Conservation (phyloP, 768 basidiomycete genomes). For the Hemileccinum impolitum region DNA sequence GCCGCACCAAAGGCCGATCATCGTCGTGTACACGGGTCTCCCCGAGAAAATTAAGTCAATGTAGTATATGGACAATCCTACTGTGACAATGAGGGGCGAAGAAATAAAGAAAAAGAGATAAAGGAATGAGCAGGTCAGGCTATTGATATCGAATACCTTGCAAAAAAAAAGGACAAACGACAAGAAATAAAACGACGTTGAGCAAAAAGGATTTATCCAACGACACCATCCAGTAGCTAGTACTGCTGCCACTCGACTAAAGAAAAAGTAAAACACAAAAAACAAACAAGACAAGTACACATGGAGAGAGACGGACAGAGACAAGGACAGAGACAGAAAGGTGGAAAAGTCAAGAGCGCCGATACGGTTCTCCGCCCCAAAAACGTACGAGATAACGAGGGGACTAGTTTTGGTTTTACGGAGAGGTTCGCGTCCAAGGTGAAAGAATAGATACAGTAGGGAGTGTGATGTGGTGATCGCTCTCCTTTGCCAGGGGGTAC, state of each 20-base stretch:
- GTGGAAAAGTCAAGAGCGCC: slow-evolving; percentile 4
- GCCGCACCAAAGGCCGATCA: too few species aligned
- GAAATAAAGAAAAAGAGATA: neutral
- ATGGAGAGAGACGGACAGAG: too few species aligned
- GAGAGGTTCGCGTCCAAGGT: slow-evolving; percentile 24
- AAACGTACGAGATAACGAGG: slow-evolving; percentile 11
- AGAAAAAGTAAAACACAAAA: neutral
- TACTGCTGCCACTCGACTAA: too few species aligned
- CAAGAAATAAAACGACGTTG: neutral
- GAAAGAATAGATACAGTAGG: slow-evolving; percentile 32
- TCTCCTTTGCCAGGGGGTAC: slow-evolving; percentile 21
- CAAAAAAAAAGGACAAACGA: neutral
- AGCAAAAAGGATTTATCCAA: too few species aligned
- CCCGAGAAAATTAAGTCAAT: slow-evolving; percentile 20
- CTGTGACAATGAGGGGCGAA: slow-evolving; percentile 12
- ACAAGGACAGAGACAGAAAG: neutral
- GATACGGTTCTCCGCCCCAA: slow-evolving; percentile 6
- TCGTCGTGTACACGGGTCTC: neutral
- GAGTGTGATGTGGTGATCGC: slow-evolving; percentile 16
- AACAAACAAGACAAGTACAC: neutral
- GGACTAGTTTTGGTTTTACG: slow-evolving; percentile 14
- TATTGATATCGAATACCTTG: slow-evolving; percentile 2
- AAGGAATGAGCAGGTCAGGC: neutral
- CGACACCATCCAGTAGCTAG: too few species aligned
- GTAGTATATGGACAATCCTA: slow-evolving; percentile 24